A percentile compares a stretch with the other conserved stretches of the same genome.
Evolutionary conservation across 139 green algal genomes (phyloP).

Genomic region (Chlorokybus atmophyticus): DNA sequence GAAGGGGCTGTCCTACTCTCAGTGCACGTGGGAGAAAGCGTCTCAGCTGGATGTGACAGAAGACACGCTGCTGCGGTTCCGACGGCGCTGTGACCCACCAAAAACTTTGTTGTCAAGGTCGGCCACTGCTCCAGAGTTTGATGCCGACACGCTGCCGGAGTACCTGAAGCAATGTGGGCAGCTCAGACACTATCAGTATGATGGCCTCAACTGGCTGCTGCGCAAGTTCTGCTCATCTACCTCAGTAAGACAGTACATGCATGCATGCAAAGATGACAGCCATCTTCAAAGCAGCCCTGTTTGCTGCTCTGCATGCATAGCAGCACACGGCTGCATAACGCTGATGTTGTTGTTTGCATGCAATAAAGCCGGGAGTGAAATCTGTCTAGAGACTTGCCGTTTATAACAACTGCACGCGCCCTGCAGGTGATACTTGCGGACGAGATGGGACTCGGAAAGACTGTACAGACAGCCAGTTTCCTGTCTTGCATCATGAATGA

Average conservation of each 20-base stretch:
- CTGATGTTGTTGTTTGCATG: too few species aligned
- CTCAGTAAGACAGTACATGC: too few species aligned
- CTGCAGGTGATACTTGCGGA: not conserved
- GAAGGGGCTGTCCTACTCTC: constrained; percentile 12
- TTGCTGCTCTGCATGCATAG: too few species aligned
- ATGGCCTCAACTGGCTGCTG: not conserved
- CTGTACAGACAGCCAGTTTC: not conserved
- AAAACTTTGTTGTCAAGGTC: not conserved
- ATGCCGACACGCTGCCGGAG: constrained; percentile 34
- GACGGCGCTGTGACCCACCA: not conserved
- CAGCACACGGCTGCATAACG: too few species aligned
- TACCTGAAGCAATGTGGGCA: constrained; percentile 38
- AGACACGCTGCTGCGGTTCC: not conserved
- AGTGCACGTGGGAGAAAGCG: constrained; percentile 29
- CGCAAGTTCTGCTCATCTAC: not conserved
- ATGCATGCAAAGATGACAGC: too few species aligned
- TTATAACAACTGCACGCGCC: too few species aligned
- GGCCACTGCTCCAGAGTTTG: not conserved
- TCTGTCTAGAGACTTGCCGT: too few species aligned
- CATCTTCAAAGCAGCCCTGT: too few species aligned
- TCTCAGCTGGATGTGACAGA: not conserved
- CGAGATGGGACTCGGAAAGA: not conserved
- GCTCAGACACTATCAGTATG: constrained; percentile 36
- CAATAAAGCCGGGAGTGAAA: too few species aligned
- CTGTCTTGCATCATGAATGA: not conserved